Base-by-base conservation (phyloP, 352 stramenopile species). In the Phytophthora cactorum region DNA sequence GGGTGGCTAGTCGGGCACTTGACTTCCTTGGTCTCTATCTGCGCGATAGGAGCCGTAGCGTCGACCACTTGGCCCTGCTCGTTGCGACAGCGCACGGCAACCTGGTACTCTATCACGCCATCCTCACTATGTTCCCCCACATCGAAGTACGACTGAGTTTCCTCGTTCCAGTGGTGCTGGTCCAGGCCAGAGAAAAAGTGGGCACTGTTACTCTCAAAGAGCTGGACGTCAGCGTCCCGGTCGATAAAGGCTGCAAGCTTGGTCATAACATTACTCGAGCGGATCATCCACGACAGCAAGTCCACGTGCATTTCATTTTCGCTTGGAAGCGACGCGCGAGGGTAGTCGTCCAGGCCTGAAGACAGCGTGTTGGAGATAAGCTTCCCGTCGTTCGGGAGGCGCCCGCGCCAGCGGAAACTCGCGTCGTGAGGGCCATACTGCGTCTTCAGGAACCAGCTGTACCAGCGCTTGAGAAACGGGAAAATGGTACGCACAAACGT, bases 291-390 rank as follows among this genome's bases (percentile, higher is more conserved):
- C 39, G 84, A 88, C 0, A 97, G 58, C 54, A 98, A 47, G 59
- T 98, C 95, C 25, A 98, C 86, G 56, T 98, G 93, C 68, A 88
- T 90, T 62, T 98, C 93, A 31, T 87, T 70, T 8, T 87, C 57
- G 28, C 77, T 88, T 3, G 89, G 82, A 46, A 72, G 66, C n/a
- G 81, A 95, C 1, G 88, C 87, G 52, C 88, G 78, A 2, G 95
- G 95, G 64, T 97, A 98, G 73, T 98, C 95, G 51, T 98, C 95
- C 7, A 98, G 63, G 0, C 95, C 95, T 0, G 91, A 98, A 1
- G 92, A 90, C 1, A 98, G 70, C n/a, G 91, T 98, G 69, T 97
- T 96, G 4, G 93, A 69, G 52, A 97, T 91, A 31, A 97, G 74
- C 44, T 92, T 93, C 41, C 85, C 83, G 64, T 93, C 82, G 36